A percentile compares a stretch with the other conserved stretches of the same genome.
Conservation (phyloP, 495 filamentous ascomycete genomes). For the Talaromyces liani region DNA sequence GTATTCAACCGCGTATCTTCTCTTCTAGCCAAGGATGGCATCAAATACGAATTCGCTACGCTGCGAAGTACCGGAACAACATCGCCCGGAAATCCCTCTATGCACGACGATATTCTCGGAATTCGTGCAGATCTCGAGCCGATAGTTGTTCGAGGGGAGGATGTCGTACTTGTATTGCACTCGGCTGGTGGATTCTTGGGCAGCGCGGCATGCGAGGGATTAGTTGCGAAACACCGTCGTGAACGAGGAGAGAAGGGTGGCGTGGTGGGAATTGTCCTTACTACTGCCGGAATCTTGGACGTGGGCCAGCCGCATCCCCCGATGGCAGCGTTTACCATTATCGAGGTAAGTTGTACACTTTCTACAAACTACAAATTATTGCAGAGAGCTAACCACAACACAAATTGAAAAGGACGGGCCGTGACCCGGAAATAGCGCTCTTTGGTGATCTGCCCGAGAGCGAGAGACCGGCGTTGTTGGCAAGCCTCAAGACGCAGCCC, state of each 20-base stretch:
- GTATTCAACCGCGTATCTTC: constrained; percentile 15
- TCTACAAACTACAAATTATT: neutral
- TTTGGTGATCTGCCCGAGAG: constrained; percentile 14
- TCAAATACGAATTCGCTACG: constrained; percentile 9
- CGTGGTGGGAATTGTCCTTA: constrained; percentile 18
- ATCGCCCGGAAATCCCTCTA: constrained; percentile 15
- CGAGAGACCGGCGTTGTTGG: constrained; percentile 12
- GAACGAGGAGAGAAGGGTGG: constrained; percentile 10
- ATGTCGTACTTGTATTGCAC: constrained; percentile 29
- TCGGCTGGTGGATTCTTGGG: constrained; percentile 31
- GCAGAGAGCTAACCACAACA: neutral
- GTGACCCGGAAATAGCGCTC: constrained; percentile 7
- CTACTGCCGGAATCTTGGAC: constrained; percentile 15
- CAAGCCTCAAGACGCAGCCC: constrained; percentile 14
- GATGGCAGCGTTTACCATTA: constrained; percentile 15
- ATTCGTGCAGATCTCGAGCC: constrained; percentile 16
- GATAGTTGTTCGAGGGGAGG: constrained; percentile 14
- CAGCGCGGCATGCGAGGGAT: constrained; percentile 23
- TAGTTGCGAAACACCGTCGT: constrained; percentile 8
- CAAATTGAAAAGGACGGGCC: neutral
- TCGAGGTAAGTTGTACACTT: constrained; percentile 6
- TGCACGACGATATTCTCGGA: constrained; percentile 18
- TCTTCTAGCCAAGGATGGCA: constrained; percentile 9
- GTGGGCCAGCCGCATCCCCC: constrained; percentile 13
- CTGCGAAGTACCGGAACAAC: constrained; percentile 18